A percentile compares a stretch with the other conserved stretches of the same genome.
These are phyloP conservation scores for Phyllachora maydis DNA, from an alignment of 2,329 filamentous ascomycete genomes.

Conservation along the genomic window DNA sequence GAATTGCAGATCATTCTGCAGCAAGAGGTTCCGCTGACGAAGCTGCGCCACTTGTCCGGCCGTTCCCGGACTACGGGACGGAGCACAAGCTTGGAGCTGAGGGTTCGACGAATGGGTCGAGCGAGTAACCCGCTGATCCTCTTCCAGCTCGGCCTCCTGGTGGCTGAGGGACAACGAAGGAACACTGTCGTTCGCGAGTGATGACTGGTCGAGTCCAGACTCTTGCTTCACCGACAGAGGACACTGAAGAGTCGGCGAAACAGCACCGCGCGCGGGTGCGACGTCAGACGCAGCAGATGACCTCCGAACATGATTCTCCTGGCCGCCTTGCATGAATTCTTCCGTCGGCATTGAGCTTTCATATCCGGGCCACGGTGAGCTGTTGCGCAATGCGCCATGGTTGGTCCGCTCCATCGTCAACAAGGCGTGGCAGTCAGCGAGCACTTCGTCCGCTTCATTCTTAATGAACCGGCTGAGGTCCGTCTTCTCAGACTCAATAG, in stretches of 20 bases:
- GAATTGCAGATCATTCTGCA: slow-evolving; percentile 67
- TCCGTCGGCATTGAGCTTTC: too few species aligned
- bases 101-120: too few species aligned
- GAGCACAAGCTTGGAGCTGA: too few species aligned
- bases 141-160: slow-evolving; percentile 16
- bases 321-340: too few species aligned
- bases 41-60: slow-evolving; percentile 17
- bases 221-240: slow-evolving; percentile 37
- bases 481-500: slow-evolving; percentile 58
- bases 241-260: slow-evolving; percentile 43
- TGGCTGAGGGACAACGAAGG: slow-evolving; percentile 29
- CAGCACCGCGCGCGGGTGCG: slow-evolving; percentile 27
- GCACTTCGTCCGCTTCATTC: slow-evolving; percentile 59
- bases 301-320: slow-evolving; percentile 13
- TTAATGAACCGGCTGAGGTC: slow-evolving; percentile 63
- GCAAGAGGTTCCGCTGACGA: slow-evolving; percentile 46
- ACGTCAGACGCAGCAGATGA: slow-evolving; percentile 27
- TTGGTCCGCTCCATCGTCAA: slow-evolving; percentile 13
- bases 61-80: too few species aligned
- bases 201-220: slow-evolving; percentile 31
- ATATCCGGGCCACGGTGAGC: too few species aligned
- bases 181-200: slow-evolving; percentile 36
- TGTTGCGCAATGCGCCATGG: background rate
- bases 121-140: slow-evolving; percentile 8
- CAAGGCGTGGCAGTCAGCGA: slow-evolving; percentile 60